Conservation (phyloP, 2,329 filamentous ascomycete species). For the Periglandula ipomoeae region DNA sequence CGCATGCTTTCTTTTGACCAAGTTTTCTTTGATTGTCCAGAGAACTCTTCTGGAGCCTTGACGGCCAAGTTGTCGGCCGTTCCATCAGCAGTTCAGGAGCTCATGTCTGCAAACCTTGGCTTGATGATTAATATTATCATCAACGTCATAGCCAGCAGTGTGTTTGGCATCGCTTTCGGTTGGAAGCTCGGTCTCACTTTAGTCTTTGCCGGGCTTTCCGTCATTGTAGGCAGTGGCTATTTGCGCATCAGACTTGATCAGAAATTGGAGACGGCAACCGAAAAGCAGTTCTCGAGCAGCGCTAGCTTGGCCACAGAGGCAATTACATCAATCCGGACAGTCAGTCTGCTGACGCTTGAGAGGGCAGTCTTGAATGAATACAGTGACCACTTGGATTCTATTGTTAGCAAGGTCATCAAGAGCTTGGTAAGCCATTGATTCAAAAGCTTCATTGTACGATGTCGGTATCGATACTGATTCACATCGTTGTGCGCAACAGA, state of each 20-base stretch:
- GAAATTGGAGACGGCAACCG: constrained; percentile 34
- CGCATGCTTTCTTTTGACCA: constrained; percentile 47
- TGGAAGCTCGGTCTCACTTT: constrained; percentile 43
- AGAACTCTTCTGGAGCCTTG: constrained; percentile 29
- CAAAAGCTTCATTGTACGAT: no score
- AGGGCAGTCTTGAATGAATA: constrained; percentile 30
- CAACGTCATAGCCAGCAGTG: constrained; percentile 34
- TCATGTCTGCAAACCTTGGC: constrained; percentile 38
- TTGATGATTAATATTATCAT: constrained; percentile 36
- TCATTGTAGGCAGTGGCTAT: constrained; percentile 35
- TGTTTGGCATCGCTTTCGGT: constrained; percentile 35
- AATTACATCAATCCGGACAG: constrained; percentile 38
- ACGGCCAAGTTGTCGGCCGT: constrained; percentile 27
- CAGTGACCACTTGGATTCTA: constrained; percentile 18
- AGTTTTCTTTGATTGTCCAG: constrained; percentile 31
- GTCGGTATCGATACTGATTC: no score
- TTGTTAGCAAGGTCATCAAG: constrained; percentile 22
- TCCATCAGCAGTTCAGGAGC: constrained; percentile 38
- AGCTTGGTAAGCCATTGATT: no score
- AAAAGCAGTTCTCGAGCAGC: constrained; percentile 33
- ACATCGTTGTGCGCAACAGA: no score
- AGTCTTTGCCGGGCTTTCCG: constrained; percentile 34
- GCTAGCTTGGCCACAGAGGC: constrained; percentile 41
- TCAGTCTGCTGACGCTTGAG: constrained; percentile 39
- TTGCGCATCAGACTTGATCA: constrained; percentile 38